A percentile compares a stretch with the other conserved stretches of the same genome.
phyloP scores from a whole-genome alignment of 1,284 basidiomycete species.

The Cystobasidium sp. region DNA sequence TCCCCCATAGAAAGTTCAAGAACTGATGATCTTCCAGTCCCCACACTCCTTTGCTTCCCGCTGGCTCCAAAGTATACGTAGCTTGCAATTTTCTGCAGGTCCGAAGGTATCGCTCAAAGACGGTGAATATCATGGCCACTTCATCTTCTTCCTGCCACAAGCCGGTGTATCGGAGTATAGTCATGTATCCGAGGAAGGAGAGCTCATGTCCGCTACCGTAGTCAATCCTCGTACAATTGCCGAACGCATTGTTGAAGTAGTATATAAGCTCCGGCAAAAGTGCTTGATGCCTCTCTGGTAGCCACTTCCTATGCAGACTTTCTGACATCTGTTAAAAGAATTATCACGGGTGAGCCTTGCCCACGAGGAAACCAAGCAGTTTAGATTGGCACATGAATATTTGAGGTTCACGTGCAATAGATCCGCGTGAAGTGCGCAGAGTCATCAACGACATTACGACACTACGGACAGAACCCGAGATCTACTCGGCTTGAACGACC shows the following conservation, averaged over 20 bases:
- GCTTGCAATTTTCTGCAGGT: constrained; percentile 87
- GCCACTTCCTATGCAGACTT: constrained; percentile 12
- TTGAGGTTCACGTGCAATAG: too few species aligned
- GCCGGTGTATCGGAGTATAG: constrained; percentile 61
- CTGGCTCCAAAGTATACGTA: constrained; percentile 88
- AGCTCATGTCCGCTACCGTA: constrained; percentile 97
- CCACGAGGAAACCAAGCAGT: too few species aligned
- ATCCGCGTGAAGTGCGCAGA: background rate
- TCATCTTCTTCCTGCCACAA: constrained; percentile 53
- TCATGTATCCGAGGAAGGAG: constrained; percentile 79
- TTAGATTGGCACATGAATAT: too few species aligned
- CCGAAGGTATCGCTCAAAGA: constrained; percentile 76
- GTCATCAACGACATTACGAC: too few species aligned
- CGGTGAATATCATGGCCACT: constrained; percentile 58
- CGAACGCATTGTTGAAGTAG: constrained; percentile 83
- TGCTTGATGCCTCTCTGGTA: background rate
- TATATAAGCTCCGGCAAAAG: constrained; percentile 67
- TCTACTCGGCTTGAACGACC: too few species aligned
- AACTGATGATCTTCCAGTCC: constrained; percentile 91
- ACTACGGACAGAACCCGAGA: too few species aligned
- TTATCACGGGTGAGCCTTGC: background rate
- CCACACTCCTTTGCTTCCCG: constrained; percentile 98
- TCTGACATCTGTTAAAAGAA: constrained; percentile 5
- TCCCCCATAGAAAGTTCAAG: constrained; percentile 78
- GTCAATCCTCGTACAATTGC: constrained; percentile 88